Percentiles rank a stretch among this genome's conserved stretches.
Evolutionary conservation across 1,139 yeast genomes (phyloP).

Genomic region (Yamadazyma taylorii): DNA sequence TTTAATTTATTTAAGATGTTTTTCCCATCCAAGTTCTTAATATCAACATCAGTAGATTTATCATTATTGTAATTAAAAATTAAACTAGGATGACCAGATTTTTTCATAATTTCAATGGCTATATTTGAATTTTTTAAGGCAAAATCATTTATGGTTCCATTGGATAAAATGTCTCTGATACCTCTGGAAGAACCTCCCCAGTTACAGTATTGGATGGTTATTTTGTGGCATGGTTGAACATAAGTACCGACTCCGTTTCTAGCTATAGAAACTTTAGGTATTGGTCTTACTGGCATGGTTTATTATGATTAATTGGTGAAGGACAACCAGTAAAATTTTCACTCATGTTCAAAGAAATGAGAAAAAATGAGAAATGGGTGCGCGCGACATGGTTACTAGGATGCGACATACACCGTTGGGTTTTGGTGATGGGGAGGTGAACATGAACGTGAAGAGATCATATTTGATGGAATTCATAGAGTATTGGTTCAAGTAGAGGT

Average conservation of each 20-base stretch:
- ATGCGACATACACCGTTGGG: neutral
- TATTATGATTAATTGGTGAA: too few species aligned
- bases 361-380: neutral
- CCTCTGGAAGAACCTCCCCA: conserved; percentile 96
- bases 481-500: too few species aligned
- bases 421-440: too few species aligned
- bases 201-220: conserved; percentile 79
- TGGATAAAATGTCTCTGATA: conserved; percentile 64
- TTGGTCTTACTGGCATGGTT: conserved; percentile 49
- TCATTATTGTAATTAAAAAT: conserved; percentile 61
- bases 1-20: conserved; percentile 60
- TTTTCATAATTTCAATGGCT: conserved; percentile 67
- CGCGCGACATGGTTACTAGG: conserved; percentile 4
- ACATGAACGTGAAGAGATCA: too few species aligned
- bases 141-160: conserved; percentile 52
- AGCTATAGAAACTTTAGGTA: conserved; percentile 55
- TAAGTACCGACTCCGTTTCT: conserved; percentile 84
- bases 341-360: too few species aligned
- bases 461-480: too few species aligned
- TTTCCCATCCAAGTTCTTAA: conserved; percentile 58
- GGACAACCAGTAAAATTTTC: conserved; percentile 5
- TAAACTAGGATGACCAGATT: conserved; percentile 81
- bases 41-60: conserved; percentile 40
- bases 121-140: conserved; percentile 65
- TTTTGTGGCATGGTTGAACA: conserved; percentile 69